Conservation (phyloP, 2,329 filamentous ascomycete genomes). For the Trichoderma koningii region DNA sequence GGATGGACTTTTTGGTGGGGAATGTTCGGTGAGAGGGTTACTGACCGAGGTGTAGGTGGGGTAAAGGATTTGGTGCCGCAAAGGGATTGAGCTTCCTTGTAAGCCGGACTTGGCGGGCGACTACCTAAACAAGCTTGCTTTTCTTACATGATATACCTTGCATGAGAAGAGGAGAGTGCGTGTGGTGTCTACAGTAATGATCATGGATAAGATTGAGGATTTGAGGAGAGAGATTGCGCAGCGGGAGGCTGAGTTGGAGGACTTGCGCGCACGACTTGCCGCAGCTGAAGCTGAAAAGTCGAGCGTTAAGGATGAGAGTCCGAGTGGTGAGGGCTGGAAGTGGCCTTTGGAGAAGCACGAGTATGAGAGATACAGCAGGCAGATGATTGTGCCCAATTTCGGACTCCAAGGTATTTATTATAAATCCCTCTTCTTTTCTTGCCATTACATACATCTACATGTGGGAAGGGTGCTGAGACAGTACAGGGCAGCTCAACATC, state of each 20-base stretch:
- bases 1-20: conserved; percentile 15
- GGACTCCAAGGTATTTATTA: conserved; percentile 67
- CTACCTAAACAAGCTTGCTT: not conserved
- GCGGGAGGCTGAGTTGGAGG: conserved; percentile 51
- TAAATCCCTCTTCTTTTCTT: not conserved
- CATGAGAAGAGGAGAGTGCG: not conserved
- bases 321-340: conserved; percentile 47
- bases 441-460: no score
- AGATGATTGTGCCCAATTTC: conserved; percentile 83
- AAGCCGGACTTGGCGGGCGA: not conserved
- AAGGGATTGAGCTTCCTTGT: not conserved
- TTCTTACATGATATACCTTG: not conserved
- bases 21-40: conserved; percentile 23
- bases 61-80: not conserved
- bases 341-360: conserved; percentile 75
- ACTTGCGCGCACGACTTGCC: conserved; percentile 49
- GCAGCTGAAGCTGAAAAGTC: conserved; percentile 36
- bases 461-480: not conserved
- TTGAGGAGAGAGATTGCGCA: conserved; percentile 52
- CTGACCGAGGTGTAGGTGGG: conserved; percentile 27
- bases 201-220: conserved; percentile 45
- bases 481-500: conserved; percentile 72
- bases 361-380: conserved; percentile 84
- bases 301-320: no score
- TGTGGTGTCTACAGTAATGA: not conserved